Evolutionary conservation across 768 basidiomycete species (phyloP).

Genomic region (Amanita phalloides): DNA sequence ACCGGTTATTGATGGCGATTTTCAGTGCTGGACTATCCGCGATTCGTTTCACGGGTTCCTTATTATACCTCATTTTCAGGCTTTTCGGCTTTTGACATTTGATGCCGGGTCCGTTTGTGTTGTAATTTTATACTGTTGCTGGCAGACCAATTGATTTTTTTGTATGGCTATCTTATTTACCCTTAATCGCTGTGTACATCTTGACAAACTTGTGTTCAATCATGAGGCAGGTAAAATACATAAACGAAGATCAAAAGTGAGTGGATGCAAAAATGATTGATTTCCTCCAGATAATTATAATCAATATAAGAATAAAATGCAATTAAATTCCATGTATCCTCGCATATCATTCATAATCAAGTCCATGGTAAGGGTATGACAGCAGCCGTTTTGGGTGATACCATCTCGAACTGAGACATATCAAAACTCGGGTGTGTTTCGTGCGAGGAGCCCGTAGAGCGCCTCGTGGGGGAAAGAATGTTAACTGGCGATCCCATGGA

Average conservation of each 20-base stretch:
- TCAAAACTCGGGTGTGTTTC: conserved; percentile 47
- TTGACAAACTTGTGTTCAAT: not conserved
- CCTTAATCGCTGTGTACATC: not conserved
- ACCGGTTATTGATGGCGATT: not conserved
- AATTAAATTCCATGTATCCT: not conserved
- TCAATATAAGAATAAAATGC: conserved; percentile 4
- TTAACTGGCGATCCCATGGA: not conserved
- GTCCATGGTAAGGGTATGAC: conserved; percentile 46
- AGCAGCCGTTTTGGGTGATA: conserved; percentile 39
- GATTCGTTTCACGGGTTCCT: conserved; percentile 70
- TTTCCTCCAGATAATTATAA: not conserved
- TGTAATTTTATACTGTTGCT: not conserved
- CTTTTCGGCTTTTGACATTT: conserved; percentile 17
- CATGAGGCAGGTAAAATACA: not conserved
- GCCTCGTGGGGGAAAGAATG: conserved; percentile 9
- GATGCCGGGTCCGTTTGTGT: not conserved
- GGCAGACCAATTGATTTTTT: not conserved
- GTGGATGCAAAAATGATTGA: not conserved
- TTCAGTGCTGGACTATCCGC: conserved; percentile 68
- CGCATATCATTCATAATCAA: conserved; percentile 27
- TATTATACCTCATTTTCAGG: conserved; percentile 70
- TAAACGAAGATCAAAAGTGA: not conserved
- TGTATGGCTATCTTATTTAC: not conserved
- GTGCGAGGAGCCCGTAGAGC: conserved; percentile 29
- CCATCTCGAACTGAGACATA: conserved; percentile 56